Evolutionary conservation across 2,329 filamentous ascomycete species (phyloP).

Genomic region (Didymella arachidicola): DNA sequence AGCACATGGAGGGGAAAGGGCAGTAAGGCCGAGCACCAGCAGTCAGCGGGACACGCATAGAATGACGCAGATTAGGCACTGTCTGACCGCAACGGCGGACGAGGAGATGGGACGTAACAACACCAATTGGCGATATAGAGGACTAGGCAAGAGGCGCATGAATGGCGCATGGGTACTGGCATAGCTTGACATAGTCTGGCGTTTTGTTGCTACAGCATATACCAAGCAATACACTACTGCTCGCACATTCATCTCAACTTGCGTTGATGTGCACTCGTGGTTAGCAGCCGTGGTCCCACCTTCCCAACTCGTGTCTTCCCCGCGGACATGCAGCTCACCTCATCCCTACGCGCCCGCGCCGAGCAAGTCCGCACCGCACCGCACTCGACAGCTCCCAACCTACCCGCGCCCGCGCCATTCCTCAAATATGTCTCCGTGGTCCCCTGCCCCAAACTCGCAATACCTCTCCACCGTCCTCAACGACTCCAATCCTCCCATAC

Average conservation of each 20-base stretch:
- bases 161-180: slow-evolving; percentile 9
- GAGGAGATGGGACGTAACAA: slow-evolving; percentile 1
- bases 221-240: slow-evolving; percentile 11
- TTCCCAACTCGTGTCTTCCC: slow-evolving; percentile 30
- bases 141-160: slow-evolving; percentile 4
- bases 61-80: slow-evolving; percentile 21
- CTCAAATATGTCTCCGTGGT: slow-evolving; percentile 1
- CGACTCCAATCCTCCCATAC: slow-evolving; percentile 1
- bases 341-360: background rate
- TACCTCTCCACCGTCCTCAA: slow-evolving; percentile 23
- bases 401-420: too few relatives aligned
- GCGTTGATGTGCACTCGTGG: background rate
- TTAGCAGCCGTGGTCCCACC: slow-evolving; percentile 21
- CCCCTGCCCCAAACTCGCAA: slow-evolving; percentile 4
- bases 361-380: slow-evolving; percentile 12
- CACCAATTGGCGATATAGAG: slow-evolving; percentile 5
- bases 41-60: slow-evolving; percentile 32
- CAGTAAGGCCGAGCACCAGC: slow-evolving; percentile 85
- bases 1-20: slow-evolving; percentile 97
- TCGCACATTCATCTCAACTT: background rate
- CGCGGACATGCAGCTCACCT: slow-evolving; percentile 28
- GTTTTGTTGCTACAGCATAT: slow-evolving; percentile 18
- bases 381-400: background rate
- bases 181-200: slow-evolving; percentile 18
- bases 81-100: slow-evolving; percentile 9